Evolutionary conservation across 2,329 filamentous ascomycete genomes (phyloP), one percentile per base, ranked within the genome.

Genomic region (Corinectria fuckeliana): DNA sequence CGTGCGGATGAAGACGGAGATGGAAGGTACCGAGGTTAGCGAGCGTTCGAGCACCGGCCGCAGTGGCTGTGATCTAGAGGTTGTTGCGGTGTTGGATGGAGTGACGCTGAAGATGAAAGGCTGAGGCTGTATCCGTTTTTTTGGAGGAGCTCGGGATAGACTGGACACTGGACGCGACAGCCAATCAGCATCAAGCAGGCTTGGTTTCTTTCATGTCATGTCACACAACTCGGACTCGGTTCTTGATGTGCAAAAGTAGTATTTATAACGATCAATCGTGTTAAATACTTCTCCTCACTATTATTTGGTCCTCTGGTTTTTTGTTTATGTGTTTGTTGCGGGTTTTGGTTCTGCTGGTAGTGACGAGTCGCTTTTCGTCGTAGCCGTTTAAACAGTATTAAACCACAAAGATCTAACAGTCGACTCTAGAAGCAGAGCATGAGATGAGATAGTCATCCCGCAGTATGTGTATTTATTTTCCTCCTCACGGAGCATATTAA

Each of bases 121-220:
- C 67, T 69, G 65, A 61, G 55, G 65, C 65, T 63, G 55, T 47
- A 61, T 63, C 61, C 60, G 56, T 52, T 63, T 63, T 69, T 70
- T 62, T 58, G 59, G 60, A 60, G 52, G 55, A 65, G 57, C 56
- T 69, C 50, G 18, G 50, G 47, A 57, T 66, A 47, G 47, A 57
- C 64, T 63, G 56, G 56, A 18, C 14, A 21, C 18, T 14, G 9
- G 41, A 9, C 41, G 32, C 44, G 21, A 3, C 21, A 28, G 30
- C 68, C 68, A 70, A 70, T 70, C 63, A 70, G 44, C 28, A 8
- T 16, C 18, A 26, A 47, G 28, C 13, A 18, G 18, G 23, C 42
- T 16, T 9, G 8, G 9, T 26, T 10, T 18, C 42, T 28, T 18
- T 9, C 10, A 45, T n/a, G n/a, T 45, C 42, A 45, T n/a, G 3